Percentiles rank a stretch among this genome's conserved stretches.
Evolutionary conservation across 495 filamentous ascomycete species (phyloP).

Genomic region (Penicillium soppii): DNA sequence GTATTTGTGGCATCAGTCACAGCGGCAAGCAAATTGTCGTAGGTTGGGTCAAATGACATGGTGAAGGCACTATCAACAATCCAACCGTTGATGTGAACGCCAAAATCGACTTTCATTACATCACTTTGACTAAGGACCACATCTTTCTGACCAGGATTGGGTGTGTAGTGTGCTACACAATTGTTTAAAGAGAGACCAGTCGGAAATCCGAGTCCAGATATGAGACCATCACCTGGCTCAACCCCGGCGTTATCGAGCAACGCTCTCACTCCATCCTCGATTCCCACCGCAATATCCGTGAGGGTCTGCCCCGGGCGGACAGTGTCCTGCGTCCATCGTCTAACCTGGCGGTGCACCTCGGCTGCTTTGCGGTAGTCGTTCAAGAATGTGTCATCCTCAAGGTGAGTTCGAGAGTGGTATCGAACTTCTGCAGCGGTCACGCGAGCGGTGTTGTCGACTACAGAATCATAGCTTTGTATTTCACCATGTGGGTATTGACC

Average conservation of each 20-base stretch:
- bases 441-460: constrained; percentile 52
- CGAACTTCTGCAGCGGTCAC: constrained; percentile 60
- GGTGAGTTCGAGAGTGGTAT: constrained; percentile 43
- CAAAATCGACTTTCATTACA: constrained; percentile 70
- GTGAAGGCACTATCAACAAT: constrained; percentile 69
- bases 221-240: constrained; percentile 56
- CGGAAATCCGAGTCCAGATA: constrained; percentile 62
- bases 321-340: constrained; percentile 55
- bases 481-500: constrained; percentile 54
- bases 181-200: constrained; percentile 61
- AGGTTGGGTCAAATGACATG: constrained; percentile 58
- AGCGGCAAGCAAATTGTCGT: constrained; percentile 59
- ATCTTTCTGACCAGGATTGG: constrained; percentile 60
- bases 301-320: constrained; percentile 57
- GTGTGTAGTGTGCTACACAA: constrained; percentile 61
- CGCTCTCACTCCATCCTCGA: constrained; percentile 60
- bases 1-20: constrained; percentile 65
- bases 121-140: constrained; percentile 54
- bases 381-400: constrained; percentile 55
- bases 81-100: constrained; percentile 62
- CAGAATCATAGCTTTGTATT: constrained; percentile 42
- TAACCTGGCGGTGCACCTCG: constrained; percentile 61
- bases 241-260: constrained; percentile 57
- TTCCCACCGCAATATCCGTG: constrained; percentile 59
- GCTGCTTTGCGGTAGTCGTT: constrained; percentile 61